phyloP scores from a whole-genome alignment of 1,284 basidiomycete genomes.

The Cerioporus squamosus region DNA sequence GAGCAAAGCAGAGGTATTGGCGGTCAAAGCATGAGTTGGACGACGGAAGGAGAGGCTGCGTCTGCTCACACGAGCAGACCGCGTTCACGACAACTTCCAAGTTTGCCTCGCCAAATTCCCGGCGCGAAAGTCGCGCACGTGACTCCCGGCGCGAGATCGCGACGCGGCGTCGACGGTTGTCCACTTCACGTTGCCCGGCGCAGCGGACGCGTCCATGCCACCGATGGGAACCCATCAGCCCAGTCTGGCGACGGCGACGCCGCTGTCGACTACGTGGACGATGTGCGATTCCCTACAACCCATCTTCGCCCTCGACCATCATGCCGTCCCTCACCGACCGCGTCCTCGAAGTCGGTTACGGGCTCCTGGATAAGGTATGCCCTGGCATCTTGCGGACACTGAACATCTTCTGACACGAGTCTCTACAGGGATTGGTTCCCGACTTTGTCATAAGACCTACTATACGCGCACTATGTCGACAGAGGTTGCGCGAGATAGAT shows the following conservation, averaged over 20 bases:
- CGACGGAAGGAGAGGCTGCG: not conserved
- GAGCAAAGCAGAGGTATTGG: not conserved
- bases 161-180: too few species aligned
- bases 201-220: conserved; percentile 6
- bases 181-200: conserved; percentile 1
- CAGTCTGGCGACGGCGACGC: not conserved
- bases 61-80: conserved; percentile 17
- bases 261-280: not conserved
- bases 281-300: not conserved
- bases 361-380: conserved; percentile 33
- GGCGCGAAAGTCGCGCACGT: conserved; percentile 4
- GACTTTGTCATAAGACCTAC: conserved; percentile 64
- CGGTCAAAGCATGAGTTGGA: not conserved
- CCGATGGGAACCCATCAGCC: conserved; percentile 11
- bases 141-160: conserved; percentile 12
- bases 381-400: not conserved
- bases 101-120: conserved; percentile 3
- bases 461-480: conserved; percentile 63
- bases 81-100: not conserved
- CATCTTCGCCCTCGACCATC: not conserved
- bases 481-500: conserved; percentile 67
- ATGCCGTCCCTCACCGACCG: conserved; percentile 16
- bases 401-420: not conserved
- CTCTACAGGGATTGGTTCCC: conserved; percentile 56
- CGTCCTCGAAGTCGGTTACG: conserved; percentile 28